Percentiles rank a stretch among this genome's conserved stretches.
phyloP scores from a whole-genome alignment of 345 rosid genomes.

The Linum tenue region DNA sequence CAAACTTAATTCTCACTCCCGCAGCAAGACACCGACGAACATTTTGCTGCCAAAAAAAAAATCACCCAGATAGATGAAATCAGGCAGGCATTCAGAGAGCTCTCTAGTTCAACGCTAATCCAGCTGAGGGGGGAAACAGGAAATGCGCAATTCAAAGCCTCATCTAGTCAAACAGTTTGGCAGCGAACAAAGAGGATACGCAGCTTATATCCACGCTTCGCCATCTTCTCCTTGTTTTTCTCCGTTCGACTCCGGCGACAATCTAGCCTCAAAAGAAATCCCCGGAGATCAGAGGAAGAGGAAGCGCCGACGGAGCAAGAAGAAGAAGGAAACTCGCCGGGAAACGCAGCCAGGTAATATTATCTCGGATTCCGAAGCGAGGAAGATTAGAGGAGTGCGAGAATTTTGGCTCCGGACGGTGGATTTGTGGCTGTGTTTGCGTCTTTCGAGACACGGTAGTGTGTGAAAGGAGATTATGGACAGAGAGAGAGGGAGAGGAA shows the following conservation, averaged over 20 bases:
- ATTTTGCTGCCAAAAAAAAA: neutral
- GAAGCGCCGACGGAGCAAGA: neutral
- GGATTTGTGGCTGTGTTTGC: too few species aligned
- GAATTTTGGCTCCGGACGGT: too few species aligned
- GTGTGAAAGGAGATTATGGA: neutral
- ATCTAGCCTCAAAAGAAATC: neutral
- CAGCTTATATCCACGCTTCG: constrained; percentile 93
- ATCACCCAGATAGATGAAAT: neutral
- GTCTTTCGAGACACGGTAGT: too few species aligned
- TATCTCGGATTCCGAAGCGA: too few species aligned
- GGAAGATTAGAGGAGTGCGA: too few species aligned
- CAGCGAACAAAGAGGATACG: constrained; percentile 56
- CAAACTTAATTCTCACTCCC: neutral
- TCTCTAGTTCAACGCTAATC: too few species aligned
- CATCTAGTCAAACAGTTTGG: too few species aligned
- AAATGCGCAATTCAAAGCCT: too few species aligned
- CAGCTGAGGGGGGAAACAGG: too few species aligned
- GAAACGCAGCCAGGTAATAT: neutral
- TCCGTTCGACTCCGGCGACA: neutral
- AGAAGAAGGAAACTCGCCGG: neutral
- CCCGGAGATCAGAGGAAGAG: neutral
- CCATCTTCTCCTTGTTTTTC: constrained; percentile 28
- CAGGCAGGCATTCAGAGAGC: too few species aligned
- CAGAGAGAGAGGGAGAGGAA: neutral
- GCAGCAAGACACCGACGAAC: neutral